Evolutionary conservation across 371 early-diverging fungal species (phyloP).

Genomic region (Mortierella sp.): DNA sequence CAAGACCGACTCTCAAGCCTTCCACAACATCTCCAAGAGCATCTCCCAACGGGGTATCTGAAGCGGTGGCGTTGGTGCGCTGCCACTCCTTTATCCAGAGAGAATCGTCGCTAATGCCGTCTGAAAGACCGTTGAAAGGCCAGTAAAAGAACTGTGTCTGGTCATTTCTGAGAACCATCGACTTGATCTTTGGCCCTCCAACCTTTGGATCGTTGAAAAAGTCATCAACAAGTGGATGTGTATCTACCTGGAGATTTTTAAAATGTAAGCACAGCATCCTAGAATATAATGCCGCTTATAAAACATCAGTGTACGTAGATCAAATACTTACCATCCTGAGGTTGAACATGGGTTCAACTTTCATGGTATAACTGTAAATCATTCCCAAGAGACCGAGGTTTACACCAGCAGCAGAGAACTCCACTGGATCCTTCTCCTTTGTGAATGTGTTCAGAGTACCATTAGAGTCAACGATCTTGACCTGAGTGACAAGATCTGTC

Average conservation of each 20-base stretch:
- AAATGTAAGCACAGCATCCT: not conserved
- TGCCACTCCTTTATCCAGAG: slow-evolving; percentile 58
- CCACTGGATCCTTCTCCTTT: slow-evolving; percentile 30
- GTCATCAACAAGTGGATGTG: slow-evolving; percentile 22
- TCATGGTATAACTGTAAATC: slow-evolving; percentile 51
- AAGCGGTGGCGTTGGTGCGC: slow-evolving; percentile 21
- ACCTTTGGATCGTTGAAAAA: slow-evolving; percentile 19
- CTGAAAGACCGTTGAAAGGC: slow-evolving; percentile 46
- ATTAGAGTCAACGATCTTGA: slow-evolving; percentile 41
- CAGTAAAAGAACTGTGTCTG: slow-evolving; percentile 56
- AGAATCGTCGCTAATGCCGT: slow-evolving; percentile 5
- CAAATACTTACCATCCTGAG: slow-evolving; percentile 25
- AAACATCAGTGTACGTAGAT: too few species aligned
- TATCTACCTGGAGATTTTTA: slow-evolving; percentile 14
- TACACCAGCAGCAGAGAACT: slow-evolving; percentile 52
- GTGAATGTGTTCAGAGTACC: slow-evolving; percentile 47
- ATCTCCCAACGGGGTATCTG: not conserved
- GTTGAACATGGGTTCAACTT: slow-evolving; percentile 52
- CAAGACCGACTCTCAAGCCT: slow-evolving; percentile 2
- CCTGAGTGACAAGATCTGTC: slow-evolving; percentile 34
- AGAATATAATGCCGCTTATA: too few species aligned
- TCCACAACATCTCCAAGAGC: not conserved
- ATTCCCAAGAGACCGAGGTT: slow-evolving; percentile 55
- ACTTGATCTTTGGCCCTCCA: slow-evolving; percentile 24
- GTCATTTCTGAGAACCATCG: slow-evolving; percentile 45